Evolutionary conservation across 2,329 filamentous ascomycete species (phyloP), one percentile per base, ranked within the genome.

Genomic region (Tolypocladium tropicale): DNA sequence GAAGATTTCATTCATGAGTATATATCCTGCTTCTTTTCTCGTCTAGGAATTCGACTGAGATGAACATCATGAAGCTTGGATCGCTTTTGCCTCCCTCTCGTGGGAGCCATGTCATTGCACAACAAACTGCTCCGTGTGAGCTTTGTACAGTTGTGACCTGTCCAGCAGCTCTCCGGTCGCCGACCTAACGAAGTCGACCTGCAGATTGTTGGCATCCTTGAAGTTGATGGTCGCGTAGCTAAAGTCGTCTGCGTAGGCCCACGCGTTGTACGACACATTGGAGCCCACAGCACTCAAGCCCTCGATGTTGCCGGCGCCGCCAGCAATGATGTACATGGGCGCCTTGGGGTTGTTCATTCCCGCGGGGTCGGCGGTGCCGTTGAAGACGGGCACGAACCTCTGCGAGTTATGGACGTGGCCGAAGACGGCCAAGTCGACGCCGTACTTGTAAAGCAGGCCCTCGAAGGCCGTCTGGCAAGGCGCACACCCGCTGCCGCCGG

Each of bases 321-420:
- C 80, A 3, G 78, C 75, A 9, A 82, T 70, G 80, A 65, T 65
- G 54, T 65, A 65, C 63, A 65, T 64, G 36, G 64, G 63, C 6
- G 64, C 64, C 56, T 61, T 62, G 30, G 64, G 63, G 61, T 77
- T 68, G 11, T 70, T 43, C 60, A 75, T 60, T 3, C 72, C 74
- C 0, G 63, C 65, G 0, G 70, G 58, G 55, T 77, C 74, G 0
- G 64, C 65, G 0, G 62, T 64, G 59, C 64, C 62, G 57, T 74
- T 70, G 64, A 66, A 66, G 2, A 71, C 65, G 30, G 69, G 77
- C 63, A 70, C 58, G 60, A 81, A 79, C 1, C 81, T 75, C 68
- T 83, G 79, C 30, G 77, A 76, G 67, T 81, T 82, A 66, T 83
- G 80, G 16, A 81, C 77, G 62, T 84, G 80, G 2, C 80, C 81